Percentiles rank a stretch among this genome's conserved stretches.
phyloP scores from a whole-genome alignment of 768 basidiomycete species.

The Naganishia kalamii region DNA sequence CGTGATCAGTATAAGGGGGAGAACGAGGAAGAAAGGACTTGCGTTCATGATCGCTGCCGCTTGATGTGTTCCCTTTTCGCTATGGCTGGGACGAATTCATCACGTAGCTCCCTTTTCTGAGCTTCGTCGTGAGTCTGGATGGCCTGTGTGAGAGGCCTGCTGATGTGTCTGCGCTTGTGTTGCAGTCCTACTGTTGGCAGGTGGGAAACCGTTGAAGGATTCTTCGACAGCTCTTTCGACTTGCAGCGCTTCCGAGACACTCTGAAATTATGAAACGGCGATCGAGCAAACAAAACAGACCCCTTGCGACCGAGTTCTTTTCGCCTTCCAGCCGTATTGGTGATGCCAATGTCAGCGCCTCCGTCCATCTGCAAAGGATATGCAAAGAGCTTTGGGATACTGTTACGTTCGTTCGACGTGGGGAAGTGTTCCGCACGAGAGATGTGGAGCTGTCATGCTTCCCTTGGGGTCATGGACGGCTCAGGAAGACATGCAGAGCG shows the following conservation, averaged over 20 bases:
- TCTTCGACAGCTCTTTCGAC: not conserved
- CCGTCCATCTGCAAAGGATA: too few species aligned
- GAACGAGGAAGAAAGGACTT: not conserved
- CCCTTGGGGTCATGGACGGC: too few species aligned
- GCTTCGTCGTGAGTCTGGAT: not conserved
- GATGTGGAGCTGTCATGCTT: too few species aligned
- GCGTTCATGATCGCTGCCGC: conserved; percentile 2
- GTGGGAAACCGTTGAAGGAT: too few species aligned
- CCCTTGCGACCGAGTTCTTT: not conserved
- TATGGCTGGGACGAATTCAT: not conserved
- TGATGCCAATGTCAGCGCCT: too few species aligned
- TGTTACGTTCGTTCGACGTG: too few species aligned
- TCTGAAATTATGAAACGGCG: not conserved
- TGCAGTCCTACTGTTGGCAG: too few species aligned
- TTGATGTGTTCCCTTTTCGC: not conserved
- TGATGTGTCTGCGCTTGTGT: too few species aligned
- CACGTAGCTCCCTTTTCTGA: not conserved
- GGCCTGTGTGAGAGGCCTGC: too few species aligned
- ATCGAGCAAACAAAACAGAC: not conserved
- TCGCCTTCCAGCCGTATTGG: not conserved
- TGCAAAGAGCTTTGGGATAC: too few species aligned
- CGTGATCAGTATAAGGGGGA: not conserved
- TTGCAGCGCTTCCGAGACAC: not conserved
- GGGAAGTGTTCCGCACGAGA: too few species aligned
- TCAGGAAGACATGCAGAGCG: too few species aligned